phyloP scores from a whole-genome alignment of 805 yeast species.

The Hanseniaspora osmophila region DNA sequence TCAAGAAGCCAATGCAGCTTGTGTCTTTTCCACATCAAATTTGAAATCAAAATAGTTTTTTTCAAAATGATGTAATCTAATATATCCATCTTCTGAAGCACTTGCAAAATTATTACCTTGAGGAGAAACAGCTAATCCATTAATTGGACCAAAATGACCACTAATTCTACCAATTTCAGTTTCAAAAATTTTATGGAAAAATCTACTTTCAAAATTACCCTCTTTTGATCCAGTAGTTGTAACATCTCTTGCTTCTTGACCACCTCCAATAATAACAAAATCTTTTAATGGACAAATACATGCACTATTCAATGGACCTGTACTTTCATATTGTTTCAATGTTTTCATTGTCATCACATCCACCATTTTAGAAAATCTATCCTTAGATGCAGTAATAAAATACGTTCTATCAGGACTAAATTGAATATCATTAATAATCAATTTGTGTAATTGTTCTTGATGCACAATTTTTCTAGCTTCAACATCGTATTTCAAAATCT shows the following conservation, averaged over 20 bases:
- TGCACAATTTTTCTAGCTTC: conserved; percentile 39
- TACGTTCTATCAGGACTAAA: conserved; percentile 77
- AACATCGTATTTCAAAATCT: conserved; percentile 58
- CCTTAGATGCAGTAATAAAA: conserved; percentile 86
- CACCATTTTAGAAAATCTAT: conserved; percentile 64
- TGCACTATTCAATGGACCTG: conserved; percentile 91
- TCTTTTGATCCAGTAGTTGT: conserved; percentile 89
- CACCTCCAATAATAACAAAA: conserved; percentile 91
- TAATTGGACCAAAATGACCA: conserved; percentile 98
- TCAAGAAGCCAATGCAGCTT: not conserved
- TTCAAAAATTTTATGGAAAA: conserved; percentile 85
- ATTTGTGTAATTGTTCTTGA: conserved; percentile 56
- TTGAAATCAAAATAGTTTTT: conserved; percentile 85
- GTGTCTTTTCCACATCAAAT: conserved; percentile 32
- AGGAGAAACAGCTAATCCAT: conserved; percentile 87
- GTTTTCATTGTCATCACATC: conserved; percentile 64
- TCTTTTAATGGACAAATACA: conserved; percentile 88
- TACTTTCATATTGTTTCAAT: conserved; percentile 66
- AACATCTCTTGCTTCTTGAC: conserved; percentile 97
- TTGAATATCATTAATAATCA: conserved; percentile 76
- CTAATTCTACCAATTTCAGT: conserved; percentile 94
- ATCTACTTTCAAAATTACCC: conserved; percentile 94
- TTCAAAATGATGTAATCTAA: conserved; percentile 87
- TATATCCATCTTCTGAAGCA: conserved; percentile 97
- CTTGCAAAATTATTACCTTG: conserved; percentile 86